A percentile compares a stretch with the other conserved stretches of the same genome.
Conservation (phyloP, 257 asterid species). For the Paulownia fortunei region DNA sequence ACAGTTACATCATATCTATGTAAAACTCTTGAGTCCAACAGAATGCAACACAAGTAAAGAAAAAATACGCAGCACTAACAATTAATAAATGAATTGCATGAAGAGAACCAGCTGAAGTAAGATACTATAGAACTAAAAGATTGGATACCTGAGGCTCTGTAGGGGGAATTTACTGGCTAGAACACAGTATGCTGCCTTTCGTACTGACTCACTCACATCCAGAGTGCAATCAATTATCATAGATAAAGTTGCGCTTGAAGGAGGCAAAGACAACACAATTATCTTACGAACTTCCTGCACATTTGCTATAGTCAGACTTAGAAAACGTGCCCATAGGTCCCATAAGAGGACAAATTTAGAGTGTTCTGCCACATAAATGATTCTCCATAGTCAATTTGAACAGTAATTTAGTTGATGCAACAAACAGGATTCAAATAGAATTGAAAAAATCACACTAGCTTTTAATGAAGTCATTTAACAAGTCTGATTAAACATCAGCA, state of each 20-base stretch:
- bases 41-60: not conserved
- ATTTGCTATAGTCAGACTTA: slow-evolving; percentile 21
- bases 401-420: not conserved
- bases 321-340: not conserved
- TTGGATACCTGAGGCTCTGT: slow-evolving; percentile 84
- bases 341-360: not conserved
- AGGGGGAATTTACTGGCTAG: slow-evolving; percentile 83
- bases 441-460: not conserved
- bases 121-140: not conserved
- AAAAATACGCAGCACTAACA: not conserved
- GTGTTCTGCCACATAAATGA: not conserved
- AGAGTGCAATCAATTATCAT: slow-evolving; percentile 77
- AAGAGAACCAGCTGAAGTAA: not conserved
- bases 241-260: slow-evolving; percentile 70
- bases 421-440: not conserved
- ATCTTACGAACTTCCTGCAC: slow-evolving; percentile 90
- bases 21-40: not conserved
- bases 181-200: slow-evolving; percentile 84
- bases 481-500: slow-evolving; percentile 16
- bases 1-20: not conserved
- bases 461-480: not conserved
- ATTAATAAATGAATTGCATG: not conserved
- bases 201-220: slow-evolving; percentile 85
- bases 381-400: not conserved
- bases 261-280: slow-evolving; percentile 84